Base-by-base conservation (phyloP, 169 alveolate species). In the Plasmodium gonderi region DNA sequence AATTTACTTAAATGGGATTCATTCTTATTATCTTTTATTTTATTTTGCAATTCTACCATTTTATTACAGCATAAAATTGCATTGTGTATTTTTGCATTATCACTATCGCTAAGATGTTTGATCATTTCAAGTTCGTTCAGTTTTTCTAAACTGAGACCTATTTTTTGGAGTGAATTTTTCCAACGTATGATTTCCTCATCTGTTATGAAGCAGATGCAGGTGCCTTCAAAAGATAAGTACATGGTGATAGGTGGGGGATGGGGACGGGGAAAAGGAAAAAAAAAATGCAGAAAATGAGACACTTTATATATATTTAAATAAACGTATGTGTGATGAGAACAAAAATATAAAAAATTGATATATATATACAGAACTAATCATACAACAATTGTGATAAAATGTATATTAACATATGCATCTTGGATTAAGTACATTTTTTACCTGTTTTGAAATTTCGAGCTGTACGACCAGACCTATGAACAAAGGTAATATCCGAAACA, bases 391-490 rank as follows among this genome's bases (percentile, higher is more conserved):
- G 38, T 3, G 8, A 4, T 14, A n/a, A n/a, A 9, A 1, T 6
- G 1, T 38, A 23, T 5, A 14, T 42, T 23, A 14, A 38, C 4
- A 40, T 33, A 75, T 75, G 17, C 17, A 5, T 36, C 49, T 0
- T 7, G 8, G 31, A 33, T 3, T 7, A 33, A 33, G 36, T n/a
- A 12, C 29, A 26, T 11, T 68, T 42, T 67, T 74, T 94, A 60
- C 99, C 99, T 79, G 95, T 97, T 38, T 97, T 96, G 91, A 97
- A 96, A 91, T 97, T 98, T 79, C 99, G 93, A 8, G 99, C 99
- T 45, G 99, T 98, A 75, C 99, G 96, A 36, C 99, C 99, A 8
- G 98, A 98, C 94, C 99, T 95, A 89, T 98, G 99, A 17, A 98
- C 95, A 91, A 98, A 98, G 8, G 98, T 97, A 20, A 96, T 95